Base-by-base conservation (phyloP, 495 filamentous ascomycete genomes). In the Clohesyomyces aquaticus region DNA sequence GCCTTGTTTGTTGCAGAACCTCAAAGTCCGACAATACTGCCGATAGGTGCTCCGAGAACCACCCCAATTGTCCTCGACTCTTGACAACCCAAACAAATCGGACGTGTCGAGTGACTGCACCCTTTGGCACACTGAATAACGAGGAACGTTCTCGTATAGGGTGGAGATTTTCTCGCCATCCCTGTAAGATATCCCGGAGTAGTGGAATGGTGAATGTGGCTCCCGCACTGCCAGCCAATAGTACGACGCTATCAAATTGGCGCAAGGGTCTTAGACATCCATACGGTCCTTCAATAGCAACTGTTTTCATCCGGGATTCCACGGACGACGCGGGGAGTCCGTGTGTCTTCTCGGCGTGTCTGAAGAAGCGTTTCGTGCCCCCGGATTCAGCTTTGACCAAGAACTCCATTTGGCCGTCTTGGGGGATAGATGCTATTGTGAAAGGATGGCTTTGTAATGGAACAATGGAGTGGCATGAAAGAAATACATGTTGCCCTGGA, bases 371-470 rank as follows among this genome's bases (percentile, higher is more conserved):
- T 35, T 77, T 79, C 0, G 91, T 93, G 47, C 88, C 87, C 3
- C 91, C 91, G 38, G 78, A 77, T 63, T 91, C 85, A 1, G 87
- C 83, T 47, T 88, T 85, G 10, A 94, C 79, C 19, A 91, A 78
- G 38, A 95, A 84, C 63, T 91, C 88, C 63, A 94, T 80, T 47
- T 78, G 77, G 8, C 79, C 77, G 48, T 85, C 83, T 0, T 71
- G 74, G 0, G 86, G 83, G 9, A 86, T 73, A 0, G 83, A 84
- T 23, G 86, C 82, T 59, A 95, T 90, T 6, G 91, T 93, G 71
- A 93, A 94, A 0, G 91, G 91, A 56, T 96, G 91, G 0, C 83
- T 84, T 72, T 95, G 88, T 3, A 91, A 69, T 0, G 84, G 83
- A 0, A 82, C 85, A 8, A 96, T 73, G 3, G 77, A 79, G 62